Evolutionary conservation across 176 grass and related monocot species (phyloP), one percentile per base, ranked within the genome.

Genomic region (Avena insularis): DNA sequence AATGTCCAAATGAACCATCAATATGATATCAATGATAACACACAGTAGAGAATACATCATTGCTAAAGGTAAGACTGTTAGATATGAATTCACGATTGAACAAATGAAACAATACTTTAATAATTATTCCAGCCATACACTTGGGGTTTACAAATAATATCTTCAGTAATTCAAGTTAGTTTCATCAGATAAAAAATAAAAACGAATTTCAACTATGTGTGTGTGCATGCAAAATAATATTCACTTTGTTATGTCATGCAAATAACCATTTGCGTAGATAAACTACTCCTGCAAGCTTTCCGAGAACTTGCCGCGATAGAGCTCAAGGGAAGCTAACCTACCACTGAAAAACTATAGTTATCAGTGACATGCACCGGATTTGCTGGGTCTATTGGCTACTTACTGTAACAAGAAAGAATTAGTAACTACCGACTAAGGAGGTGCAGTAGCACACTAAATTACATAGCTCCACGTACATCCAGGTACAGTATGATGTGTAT

Each of bases 1-100:
- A 29, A 51, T 9, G 23, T 69, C 29, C 12, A 31, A 31, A 65
- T 65, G 12, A 65, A 38, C 15, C 14, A 69, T 69, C 29, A 38
- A 4, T 69, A 38, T 3, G 33, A 33, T 1, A 31, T 19, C 48
- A 31, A 57, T 57, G 55, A 57, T 57, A 57, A 20, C 1, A 8
- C 55, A 57, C n/a, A 15, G 8, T 53, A 53, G 23, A 53, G 31
- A 27, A 17, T 54, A 54, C 25, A 19, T 33, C 48, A 23, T 17
- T 51, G 48, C 72, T 76, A 35, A 77, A 76, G 13, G 73, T 54
- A 76, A 38, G 8, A 54, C 23, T 76, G 23, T 17, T 75, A 57
- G 47, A 14, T 14, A 16, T 1, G 11, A 2, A 15, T 1, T 75
- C 47, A 27, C 4, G 3, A 3, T 54, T 76, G 14, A 67, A 13